Evolutionary conservation across 2,329 filamentous ascomycete genomes (phyloP).

Genomic region (Emydomyces testavorans): DNA sequence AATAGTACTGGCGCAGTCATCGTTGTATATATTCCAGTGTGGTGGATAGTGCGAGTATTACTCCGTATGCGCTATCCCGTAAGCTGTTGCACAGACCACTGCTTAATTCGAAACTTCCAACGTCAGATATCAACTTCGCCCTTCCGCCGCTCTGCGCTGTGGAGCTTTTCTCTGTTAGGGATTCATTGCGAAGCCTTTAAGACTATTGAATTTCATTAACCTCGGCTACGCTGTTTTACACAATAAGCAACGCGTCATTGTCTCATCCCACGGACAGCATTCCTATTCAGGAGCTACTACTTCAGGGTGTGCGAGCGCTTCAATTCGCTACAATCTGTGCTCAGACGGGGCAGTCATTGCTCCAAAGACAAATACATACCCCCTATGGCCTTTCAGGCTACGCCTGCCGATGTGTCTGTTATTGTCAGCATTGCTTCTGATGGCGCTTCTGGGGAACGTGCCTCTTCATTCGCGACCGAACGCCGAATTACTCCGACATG

Average conservation of each 20-base stretch:
- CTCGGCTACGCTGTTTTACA: no score
- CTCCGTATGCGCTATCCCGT: neutral
- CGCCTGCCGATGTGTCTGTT: conserved; percentile 31
- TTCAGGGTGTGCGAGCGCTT: no score
- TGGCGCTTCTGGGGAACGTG: conserved; percentile 13
- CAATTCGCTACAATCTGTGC: no score
- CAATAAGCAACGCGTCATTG: neutral
- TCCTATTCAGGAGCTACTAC: no score
- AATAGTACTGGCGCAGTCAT: no score
- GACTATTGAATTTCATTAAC: no score
- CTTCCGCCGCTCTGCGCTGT: neutral
- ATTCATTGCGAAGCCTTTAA: no score
- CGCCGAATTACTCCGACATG: conserved; percentile 86
- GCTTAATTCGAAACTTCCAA: conserved; percentile 1
- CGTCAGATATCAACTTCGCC: neutral
- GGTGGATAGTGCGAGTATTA: no score
- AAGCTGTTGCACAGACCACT: neutral
- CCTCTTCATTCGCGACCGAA: conserved; percentile 53
- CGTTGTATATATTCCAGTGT: no score
- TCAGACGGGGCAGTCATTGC: no score
- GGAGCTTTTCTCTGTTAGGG: neutral
- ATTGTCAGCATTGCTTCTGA: conserved; percentile 27
- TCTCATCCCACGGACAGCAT: no score
- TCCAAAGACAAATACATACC: no score
- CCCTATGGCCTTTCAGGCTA: conserved; percentile 27